These are phyloP conservation scores for Hydnum rufescens DNA, from an alignment of 768 basidiomycete species.

Conservation along the genomic window DNA sequence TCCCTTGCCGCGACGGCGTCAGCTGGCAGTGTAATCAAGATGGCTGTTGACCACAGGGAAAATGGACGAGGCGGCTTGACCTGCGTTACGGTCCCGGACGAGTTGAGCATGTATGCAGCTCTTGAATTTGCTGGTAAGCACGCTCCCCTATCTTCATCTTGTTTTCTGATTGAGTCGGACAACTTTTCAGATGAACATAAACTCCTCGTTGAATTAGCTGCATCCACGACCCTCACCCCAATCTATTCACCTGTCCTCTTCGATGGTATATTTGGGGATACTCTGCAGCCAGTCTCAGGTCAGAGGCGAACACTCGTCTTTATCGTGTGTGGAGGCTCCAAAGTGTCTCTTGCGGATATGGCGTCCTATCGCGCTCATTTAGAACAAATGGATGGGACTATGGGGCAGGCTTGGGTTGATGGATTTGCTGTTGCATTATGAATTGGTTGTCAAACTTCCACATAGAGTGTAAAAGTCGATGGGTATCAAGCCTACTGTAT, in stretches of 20 bases:
- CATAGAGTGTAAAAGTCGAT: too few relatives aligned
- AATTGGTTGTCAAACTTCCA: too few relatives aligned
- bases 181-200: constrained; percentile 45
- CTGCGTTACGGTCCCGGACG: constrained; percentile 45
- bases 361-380: constrained; percentile 22
- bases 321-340: constrained; percentile 54
- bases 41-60: constrained; percentile 33
- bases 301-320: constrained; percentile 28
- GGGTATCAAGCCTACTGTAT: too few relatives aligned
- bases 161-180: not conserved
- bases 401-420: too few relatives aligned
- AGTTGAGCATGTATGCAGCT: constrained; percentile 43
- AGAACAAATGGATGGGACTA: too few relatives aligned
- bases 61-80: constrained; percentile 27
- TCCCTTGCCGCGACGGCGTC: constrained; percentile 56
- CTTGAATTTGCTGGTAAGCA: constrained; percentile 36
- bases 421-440: too few relatives aligned
- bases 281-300: constrained; percentile 17
- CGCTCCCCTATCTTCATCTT: not conserved
- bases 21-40: constrained; percentile 37
- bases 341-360: constrained; percentile 36
- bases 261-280: constrained; percentile 23
- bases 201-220: constrained; percentile 52
- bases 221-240: constrained; percentile 45
- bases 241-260: constrained; percentile 43